A percentile compares a stretch with the other conserved stretches of the same genome.
Evolutionary conservation across 768 basidiomycete genomes (phyloP).

Genomic region (Leccinum fibrillosum): DNA sequence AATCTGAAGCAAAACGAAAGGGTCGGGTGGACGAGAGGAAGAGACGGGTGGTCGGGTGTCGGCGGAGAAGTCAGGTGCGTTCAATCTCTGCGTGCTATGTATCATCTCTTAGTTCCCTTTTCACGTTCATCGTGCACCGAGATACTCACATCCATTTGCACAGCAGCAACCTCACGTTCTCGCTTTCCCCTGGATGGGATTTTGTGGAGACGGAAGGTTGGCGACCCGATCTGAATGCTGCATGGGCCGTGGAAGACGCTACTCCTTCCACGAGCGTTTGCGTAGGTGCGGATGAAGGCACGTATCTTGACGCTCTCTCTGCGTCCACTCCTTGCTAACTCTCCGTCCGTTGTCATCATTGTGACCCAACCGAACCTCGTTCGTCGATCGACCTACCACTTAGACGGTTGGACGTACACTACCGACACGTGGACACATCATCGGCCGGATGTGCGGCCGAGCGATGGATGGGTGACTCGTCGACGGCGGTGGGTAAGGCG

Average conservation of each 20-base stretch:
- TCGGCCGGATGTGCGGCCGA: slow-evolving; percentile 34
- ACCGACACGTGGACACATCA: slow-evolving; percentile 72
- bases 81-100: slow-evolving; percentile 9
- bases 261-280: slow-evolving; percentile 2
- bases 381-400: background rate
- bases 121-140: background rate
- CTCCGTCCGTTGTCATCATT: background rate
- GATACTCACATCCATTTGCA: slow-evolving; percentile 1
- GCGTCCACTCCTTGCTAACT: background rate
- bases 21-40: slow-evolving; percentile 9
- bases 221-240: slow-evolving; percentile 59
- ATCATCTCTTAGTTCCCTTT: background rate
- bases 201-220: slow-evolving; percentile 79
- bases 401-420: slow-evolving; percentile 75
- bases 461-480: slow-evolving; percentile 54
- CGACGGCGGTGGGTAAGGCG: slow-evolving; percentile 68
- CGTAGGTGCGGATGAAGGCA: slow-evolving; percentile 33
- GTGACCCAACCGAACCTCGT: background rate
- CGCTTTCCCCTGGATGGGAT: slow-evolving; percentile 68
- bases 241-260: slow-evolving; percentile 42
- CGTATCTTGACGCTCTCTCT: slow-evolving; percentile 21
- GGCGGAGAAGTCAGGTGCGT: slow-evolving; percentile 7
- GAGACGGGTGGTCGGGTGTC: slow-evolving; percentile 15
- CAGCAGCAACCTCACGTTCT: slow-evolving; percentile 80
- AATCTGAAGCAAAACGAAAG: slow-evolving; percentile 11